Base-by-base conservation (phyloP, 1,284 basidiomycete species). In the Tylopilus orsonianus region DNA sequence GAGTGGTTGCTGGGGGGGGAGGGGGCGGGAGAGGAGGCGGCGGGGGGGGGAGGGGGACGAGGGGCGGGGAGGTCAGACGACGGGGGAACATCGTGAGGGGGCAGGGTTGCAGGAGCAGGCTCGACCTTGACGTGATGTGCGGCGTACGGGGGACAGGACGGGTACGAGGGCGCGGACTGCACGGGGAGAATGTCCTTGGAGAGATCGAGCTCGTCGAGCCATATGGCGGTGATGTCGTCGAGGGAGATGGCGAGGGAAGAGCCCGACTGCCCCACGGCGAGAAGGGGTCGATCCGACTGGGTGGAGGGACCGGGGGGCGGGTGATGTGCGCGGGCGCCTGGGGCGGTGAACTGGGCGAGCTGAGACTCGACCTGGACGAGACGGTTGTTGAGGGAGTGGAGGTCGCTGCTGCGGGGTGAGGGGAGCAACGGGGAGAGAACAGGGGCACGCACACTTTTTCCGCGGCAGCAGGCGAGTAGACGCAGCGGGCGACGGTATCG, bases 311-410 rank as follows among this genome's bases (percentile, higher is more conserved):
- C 53, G 6, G 68, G 55, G 2, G 66, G 62, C 8, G 56, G 66
- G 70, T 14, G 65, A 70, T 41, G 71, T 51, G 47, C 67, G 55
- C 62, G 75, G 65, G 42, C 72, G 63, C 64, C 64, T 0, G 64
- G 66, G 4, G 71, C 68, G 10, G 75, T 75, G 13, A 84, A 62
- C 53, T 79, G 73, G 3, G 77, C 73, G 20, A 87, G 63, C 45
- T 73, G 69, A 3, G 71, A 69, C 61, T 79, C 78, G 50, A 88
- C 75, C 50, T 79, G 75, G 30, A 85, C 78, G 23, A 90, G 75
- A 8, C 87, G 79, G 62, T 89, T 90, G 61, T 90, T 86, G 29
- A 90, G 74, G 2, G 86, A 87, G 61, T 90, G 87, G 2, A 90
- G 74, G 65, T 90, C 87, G 44, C 83, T 86, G 56, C 18, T n/a